Conservation (phyloP, 306 rosid genomes). For the Mimosa bimucronata region DNA sequence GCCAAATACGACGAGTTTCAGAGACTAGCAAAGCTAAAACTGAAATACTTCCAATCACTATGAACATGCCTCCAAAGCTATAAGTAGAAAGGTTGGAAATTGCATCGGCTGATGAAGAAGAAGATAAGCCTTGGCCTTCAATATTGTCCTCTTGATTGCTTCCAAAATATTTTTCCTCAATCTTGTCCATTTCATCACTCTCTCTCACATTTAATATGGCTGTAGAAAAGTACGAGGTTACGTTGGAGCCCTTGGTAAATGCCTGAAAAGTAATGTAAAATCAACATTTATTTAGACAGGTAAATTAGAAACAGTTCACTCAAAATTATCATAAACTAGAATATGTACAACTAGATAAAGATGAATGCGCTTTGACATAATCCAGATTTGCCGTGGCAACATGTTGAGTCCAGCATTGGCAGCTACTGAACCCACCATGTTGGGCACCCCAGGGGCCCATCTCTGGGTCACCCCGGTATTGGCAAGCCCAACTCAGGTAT, state of each 20-base stretch:
- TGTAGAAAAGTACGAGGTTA: slow-evolving; percentile 33
- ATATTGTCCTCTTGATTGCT: neutral
- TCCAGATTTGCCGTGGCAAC: too few species aligned
- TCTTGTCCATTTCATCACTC: neutral
- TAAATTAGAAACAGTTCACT: too few species aligned
- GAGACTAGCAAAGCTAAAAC: slow-evolving; percentile 23
- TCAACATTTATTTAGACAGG: too few species aligned
- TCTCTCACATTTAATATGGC: slow-evolving; percentile 15
- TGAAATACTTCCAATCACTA: slow-evolving; percentile 19
- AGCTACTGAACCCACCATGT: too few species aligned
- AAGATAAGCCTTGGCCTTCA: neutral
- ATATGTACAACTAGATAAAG: too few species aligned
- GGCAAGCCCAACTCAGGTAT: too few species aligned
- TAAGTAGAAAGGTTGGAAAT: slow-evolving; percentile 5
- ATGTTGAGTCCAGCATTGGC: too few species aligned
- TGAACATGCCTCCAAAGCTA: slow-evolving; percentile 32
- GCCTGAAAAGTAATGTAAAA: slow-evolving; percentile 9
- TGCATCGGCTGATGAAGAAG: neutral
- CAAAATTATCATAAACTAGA: too few species aligned
- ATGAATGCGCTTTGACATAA: too few species aligned
- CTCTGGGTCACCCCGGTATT: too few species aligned
- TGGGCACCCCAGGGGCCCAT: too few species aligned
- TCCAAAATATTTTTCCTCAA: slow-evolving; percentile 15
- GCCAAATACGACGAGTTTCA: slow-evolving; percentile 4
- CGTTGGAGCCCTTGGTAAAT: slow-evolving; percentile 6